Evolutionary conservation across 495 filamentous ascomycete species (phyloP), one percentile per base, ranked within the genome.

Genomic region (Cudoniella acicularis): DNA sequence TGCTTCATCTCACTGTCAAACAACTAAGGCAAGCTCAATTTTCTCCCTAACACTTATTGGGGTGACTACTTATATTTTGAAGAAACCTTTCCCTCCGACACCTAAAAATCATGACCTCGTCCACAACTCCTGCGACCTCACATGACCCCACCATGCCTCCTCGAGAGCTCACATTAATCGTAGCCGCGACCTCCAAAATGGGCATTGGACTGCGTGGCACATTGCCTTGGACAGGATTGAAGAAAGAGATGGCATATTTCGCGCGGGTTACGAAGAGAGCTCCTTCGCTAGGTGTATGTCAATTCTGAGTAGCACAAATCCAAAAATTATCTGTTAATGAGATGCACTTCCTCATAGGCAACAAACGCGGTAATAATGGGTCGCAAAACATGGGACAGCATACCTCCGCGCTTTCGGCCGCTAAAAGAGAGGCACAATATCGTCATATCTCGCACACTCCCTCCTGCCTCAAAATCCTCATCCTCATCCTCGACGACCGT

Each of bases 341-440:
- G 6, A 6, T 6, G 26, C 24, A 57, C 16, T 18, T 30, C 8
- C 10, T 17, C 24, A 8, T 25, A 63, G 63, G 36, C 10, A 16
- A 45, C 70, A 17, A 98, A 98, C 67, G 89, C 88, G 0, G 87
- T 98, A 22, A 87, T 98, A 66, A 98, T 98, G 93, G 94, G 94
- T 49, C 89, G 94, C 62, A 96, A 94, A 73, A 97, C 94, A 0
- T 98, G 91, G 85, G 88, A 93, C 24, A 88, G 83, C 46, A 91
- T 98, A 2, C 93, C 93, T 1, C 65, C 72, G 0, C 75, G 73
- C 11, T 88, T 92, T 64, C 80, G 91, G n/a, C 94, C 94, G 26
- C 75, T 98, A 11, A 85, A 80, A 48, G 89, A 82, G 22, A 71
- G 94, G 23, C 70, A 88, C 3, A 98, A 91, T 64, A 80, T 96